Evolutionary conservation across 2,329 filamentous ascomycete genomes (phyloP).

Genomic region (Fusarium sp.): DNA sequence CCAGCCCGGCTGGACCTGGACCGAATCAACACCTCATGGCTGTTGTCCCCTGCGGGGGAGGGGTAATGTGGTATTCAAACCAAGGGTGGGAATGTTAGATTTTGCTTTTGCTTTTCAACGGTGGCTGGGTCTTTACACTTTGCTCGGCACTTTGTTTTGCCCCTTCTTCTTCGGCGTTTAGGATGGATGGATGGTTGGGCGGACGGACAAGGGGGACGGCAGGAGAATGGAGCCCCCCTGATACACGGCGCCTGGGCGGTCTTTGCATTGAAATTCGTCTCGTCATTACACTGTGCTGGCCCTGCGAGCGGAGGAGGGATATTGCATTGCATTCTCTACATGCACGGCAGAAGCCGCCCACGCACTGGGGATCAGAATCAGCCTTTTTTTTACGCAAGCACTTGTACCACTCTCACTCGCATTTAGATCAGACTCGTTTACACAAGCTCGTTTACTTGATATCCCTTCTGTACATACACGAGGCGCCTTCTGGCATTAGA

Average conservation of each 20-base stretch:
- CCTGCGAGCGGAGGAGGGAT: slow-evolving; percentile 15
- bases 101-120: slow-evolving; percentile 16
- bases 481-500: slow-evolving; percentile 38
- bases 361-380: slow-evolving; percentile 15
- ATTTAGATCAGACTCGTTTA: slow-evolving; percentile 31
- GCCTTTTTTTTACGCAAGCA: slow-evolving; percentile 19
- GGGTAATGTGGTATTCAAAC: not conserved
- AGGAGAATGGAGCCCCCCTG: slow-evolving; percentile 24
- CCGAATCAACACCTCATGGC: slow-evolving; percentile 22
- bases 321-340: slow-evolving; percentile 4
- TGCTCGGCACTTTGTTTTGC: slow-evolving; percentile 5
- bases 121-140: slow-evolving; percentile 2
- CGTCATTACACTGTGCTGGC: slow-evolving; percentile 21
- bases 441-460: slow-evolving; percentile 25
- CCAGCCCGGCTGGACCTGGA: slow-evolving; percentile 35
- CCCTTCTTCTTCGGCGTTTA: slow-evolving; percentile 27
- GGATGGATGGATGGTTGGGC: slow-evolving; percentile 17
- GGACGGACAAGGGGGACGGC: slow-evolving; percentile 12
- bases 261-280: slow-evolving; percentile 30
- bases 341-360: slow-evolving; percentile 24
- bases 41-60: slow-evolving; percentile 2
- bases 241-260: slow-evolving; percentile 29
- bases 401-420: slow-evolving; percentile 19
- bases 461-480: slow-evolving; percentile 37
- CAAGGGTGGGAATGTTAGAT: slow-evolving; percentile 1